These are phyloP conservation scores for Pisolithus orientalis DNA, from an alignment of 768 basidiomycete genomes.

Conservation along the genomic window DNA sequence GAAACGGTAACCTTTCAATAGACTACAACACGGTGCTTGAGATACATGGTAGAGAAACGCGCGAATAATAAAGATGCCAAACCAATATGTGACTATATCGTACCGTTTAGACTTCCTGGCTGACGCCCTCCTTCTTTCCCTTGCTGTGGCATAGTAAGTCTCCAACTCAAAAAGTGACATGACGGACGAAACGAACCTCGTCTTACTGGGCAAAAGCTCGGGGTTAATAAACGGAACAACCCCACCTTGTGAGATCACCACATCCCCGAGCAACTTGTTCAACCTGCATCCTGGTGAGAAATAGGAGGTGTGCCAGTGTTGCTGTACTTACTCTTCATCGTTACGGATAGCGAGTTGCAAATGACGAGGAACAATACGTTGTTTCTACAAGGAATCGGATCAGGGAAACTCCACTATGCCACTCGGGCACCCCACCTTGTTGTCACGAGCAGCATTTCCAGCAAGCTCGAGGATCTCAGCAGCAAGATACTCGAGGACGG, in stretches of 20 bases:
- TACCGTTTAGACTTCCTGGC: conserved; percentile 25
- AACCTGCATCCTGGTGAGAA: conserved; percentile 32
- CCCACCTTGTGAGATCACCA: conserved; percentile 90
- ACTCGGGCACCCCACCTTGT: conserved; percentile 18
- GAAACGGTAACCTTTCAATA: no score
- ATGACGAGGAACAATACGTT: conserved; percentile 92
- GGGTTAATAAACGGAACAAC: conserved; percentile 65
- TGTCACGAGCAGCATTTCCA: conserved; percentile 60
- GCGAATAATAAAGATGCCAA: conserved; percentile 24
- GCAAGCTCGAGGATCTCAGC: conserved; percentile 93
- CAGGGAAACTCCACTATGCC: background rate
- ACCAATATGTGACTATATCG: conserved; percentile 8
- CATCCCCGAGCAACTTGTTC: conserved; percentile 77
- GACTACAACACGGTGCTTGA: conserved; percentile 3
- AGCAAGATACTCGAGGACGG: conserved; percentile 87
- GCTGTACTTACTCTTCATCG: conserved; percentile 64
- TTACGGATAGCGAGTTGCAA: conserved; percentile 89
- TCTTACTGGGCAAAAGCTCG: conserved; percentile 28
- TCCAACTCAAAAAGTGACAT: background rate
- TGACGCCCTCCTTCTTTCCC: conserved; percentile 28
- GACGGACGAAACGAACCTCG: conserved; percentile 14
- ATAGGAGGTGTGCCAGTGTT: background rate
- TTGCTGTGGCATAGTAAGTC: conserved; percentile 19
- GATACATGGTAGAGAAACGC: conserved; percentile 23
- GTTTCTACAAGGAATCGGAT: conserved; percentile 45